Evolutionary conservation across 2,329 filamentous ascomycete genomes (phyloP).

Genomic region (Monilinia fructigena): DNA sequence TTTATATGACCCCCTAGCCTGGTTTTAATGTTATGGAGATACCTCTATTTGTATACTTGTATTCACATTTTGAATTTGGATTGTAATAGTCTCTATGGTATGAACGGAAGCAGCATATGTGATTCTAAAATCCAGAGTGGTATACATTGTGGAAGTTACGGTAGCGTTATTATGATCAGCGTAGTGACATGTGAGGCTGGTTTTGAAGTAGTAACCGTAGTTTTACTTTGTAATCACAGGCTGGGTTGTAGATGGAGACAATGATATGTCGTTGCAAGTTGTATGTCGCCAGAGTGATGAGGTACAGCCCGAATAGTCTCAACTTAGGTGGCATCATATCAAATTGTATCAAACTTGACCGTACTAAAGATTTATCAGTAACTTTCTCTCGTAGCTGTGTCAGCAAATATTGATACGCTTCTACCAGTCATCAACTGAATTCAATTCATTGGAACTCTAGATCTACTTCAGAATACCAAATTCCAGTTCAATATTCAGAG

Average conservation of each 20-base stretch:
- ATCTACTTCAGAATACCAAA: neutral
- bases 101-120: neutral
- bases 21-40: neutral
- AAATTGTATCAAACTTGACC: neutral
- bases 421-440: neutral
- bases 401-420: neutral
- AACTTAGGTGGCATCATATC: neutral
- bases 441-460: neutral
- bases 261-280: neutral
- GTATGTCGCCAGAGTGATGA: neutral
- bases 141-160: neutral
- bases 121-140: neutral
- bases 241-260: neutral
- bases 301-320: neutral
- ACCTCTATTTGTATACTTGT: neutral
- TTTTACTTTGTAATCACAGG: neutral
- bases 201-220: neutral
- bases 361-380: too few species aligned
- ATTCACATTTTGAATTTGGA: too few species aligned
- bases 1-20: neutral
- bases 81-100: too few species aligned
- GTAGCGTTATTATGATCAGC: neutral
- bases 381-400: neutral
- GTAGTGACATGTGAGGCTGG: too few species aligned
- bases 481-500: too few species aligned